Conservation (phyloP, 2,329 filamentous ascomycete genomes). For the Penicillium sp. region DNA sequence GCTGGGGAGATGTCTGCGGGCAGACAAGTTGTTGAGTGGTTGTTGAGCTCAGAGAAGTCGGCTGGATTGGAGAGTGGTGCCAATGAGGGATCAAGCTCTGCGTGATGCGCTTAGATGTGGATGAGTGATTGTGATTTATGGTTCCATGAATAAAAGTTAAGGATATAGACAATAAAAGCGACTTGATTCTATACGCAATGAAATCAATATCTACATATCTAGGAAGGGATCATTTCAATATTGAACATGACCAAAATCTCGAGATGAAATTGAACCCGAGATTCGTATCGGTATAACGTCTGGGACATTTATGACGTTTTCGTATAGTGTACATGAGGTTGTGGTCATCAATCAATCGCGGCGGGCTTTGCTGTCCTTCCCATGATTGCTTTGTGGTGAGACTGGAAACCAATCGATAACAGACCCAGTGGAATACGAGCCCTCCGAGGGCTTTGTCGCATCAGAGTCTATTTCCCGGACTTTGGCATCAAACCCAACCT, state of each 20-base stretch:
- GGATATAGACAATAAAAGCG: conserved; percentile 13
- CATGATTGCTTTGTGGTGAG: conserved; percentile 2
- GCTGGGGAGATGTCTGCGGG: conserved; percentile 34
- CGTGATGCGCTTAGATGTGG: conserved; percentile 16
- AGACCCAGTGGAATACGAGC: conserved; percentile 23
- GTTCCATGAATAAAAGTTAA: conserved; percentile 15
- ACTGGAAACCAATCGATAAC: conserved; percentile 13
- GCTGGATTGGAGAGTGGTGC: conserved; percentile 35
- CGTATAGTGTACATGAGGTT: background rate
- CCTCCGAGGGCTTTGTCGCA: conserved; percentile 15
- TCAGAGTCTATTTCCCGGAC: conserved; percentile 60
- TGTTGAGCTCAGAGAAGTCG: conserved; percentile 40
- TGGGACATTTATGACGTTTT: background rate
- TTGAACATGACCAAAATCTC: background rate
- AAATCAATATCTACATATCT: background rate
- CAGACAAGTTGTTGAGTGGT: conserved; percentile 44
- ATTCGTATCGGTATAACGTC: background rate
- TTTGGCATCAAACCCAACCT: conserved; percentile 80
- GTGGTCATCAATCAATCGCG: conserved; percentile 16
- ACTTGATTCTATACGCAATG: background rate
- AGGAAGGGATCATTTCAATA: background rate
- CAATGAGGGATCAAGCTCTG: conserved; percentile 23
- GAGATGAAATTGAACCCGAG: background rate
- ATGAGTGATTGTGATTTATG: background rate
- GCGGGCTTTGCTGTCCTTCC: conserved; percentile 16